Evolutionary conservation across 441 rosid genomes (phyloP), one percentile per base, ranked within the genome.

Genomic region (Arabidopsis hybrid): DNA sequence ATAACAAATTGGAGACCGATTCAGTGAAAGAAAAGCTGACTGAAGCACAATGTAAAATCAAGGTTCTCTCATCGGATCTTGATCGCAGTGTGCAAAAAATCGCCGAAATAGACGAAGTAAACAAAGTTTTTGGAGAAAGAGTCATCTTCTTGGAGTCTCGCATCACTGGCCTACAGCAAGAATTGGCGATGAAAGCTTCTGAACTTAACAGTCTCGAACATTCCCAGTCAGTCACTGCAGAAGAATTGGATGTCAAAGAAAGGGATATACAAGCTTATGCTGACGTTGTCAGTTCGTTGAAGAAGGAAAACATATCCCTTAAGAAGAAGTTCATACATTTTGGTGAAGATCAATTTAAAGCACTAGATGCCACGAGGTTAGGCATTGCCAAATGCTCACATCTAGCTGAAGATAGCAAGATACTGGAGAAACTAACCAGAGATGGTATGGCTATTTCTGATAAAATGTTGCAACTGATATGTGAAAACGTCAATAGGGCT

Each of bases 151-250:
- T 90, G 85, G 92, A 88, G 86, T 80, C 83, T 79, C 61, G 52
- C 74, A 77, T 85, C 79, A 78, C 76, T 40, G 47, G 47, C 71
- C 84, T 90, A 55, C 88, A 90, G 67, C 75, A 82, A 66, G 96
- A 86, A 71, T 56, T 90, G 71, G 82, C 67, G 42, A 72, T 38
- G 59, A 90, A 84, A 84, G 79, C 77, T 70, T 81, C 78, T 66
- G 87, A 87, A 76, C 47, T 92, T 73, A n/a, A 76, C 75, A 80
- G 83, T 68, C 80, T 87, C 29, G 74, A 82, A 64, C 83, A 83
- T 65, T 84, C 83, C 51, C 86, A 84, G 57, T 81, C 89, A 65
- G 75, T 65, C 50, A 52, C 75, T 67, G 70, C 62, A 80, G 83
- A 81, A 72, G 89, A 87, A 52, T 58, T 89, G 74, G 29, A 65